Evolutionary conservation across 2,329 filamentous ascomycete species (phyloP), one percentile per base, ranked within the genome.

Genomic region (Cercospora sp.): DNA sequence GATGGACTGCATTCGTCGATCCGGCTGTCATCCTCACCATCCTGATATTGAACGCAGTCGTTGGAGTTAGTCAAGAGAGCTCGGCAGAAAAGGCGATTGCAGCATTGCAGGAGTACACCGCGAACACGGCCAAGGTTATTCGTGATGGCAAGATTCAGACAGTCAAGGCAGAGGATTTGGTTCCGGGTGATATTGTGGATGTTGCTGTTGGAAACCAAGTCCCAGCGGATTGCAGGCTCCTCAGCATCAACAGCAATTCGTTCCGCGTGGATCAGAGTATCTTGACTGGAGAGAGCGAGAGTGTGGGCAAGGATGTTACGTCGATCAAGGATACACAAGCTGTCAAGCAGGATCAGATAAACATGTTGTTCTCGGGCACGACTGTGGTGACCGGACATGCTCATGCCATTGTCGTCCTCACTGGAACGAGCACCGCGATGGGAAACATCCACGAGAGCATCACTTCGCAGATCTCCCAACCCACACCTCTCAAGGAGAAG

Each of bases 381-480:
- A 98, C 95, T 3, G 93, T 99, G 18, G 94, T 97, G 20, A 96
- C 91, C 72, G 95, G 95, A 70, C 92, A 94, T 79, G 96, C 95
- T 61, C 94, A 88, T 75, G 95, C 95, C 53, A 83, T 98, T 63
- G 95, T 99, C 28, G 94, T 93, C 70, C 81, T 96, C 77, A 99
- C 95, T 18, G 95, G 95, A 72, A 87, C 89, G 59, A 91, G 89
- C 76, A 99, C 95, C 28, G 95, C 95, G 42, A 99, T 99, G 81
- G 95, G 95, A 75, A 95, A 97, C 79, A 99, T 99, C 72, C 95
- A 99, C 79, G 95, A 98, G 82, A 98, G 94, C 84, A 99, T 99
- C 78, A 94, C 93, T 6, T 91, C 94, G 42, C 96, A 99, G 81
- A 99, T 99, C 76, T 98, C 94, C 23, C 94, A 97, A 79, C 95